Conservation (phyloP, 192 early-diverging fungal genomes). For the Coemansia aciculifera region DNA sequence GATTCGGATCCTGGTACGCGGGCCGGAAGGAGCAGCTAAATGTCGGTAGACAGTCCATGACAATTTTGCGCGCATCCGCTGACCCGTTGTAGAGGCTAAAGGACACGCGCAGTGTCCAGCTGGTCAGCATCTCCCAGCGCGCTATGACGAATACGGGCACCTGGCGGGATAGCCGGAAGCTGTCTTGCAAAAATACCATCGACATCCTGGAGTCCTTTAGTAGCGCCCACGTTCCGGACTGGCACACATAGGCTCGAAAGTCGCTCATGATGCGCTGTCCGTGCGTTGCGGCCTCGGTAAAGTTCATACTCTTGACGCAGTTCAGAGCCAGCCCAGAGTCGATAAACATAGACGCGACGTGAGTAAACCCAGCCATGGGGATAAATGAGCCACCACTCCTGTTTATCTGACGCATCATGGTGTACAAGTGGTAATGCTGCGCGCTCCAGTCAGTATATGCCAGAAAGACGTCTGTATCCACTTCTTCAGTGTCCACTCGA, state of each 20-base stretch:
- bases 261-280: conserved; percentile 41
- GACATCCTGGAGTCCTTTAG: conserved; percentile 33
- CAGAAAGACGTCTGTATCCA: conserved; percentile 39
- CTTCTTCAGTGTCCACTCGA: conserved; percentile 33
- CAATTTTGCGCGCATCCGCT: conserved; percentile 40
- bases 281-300: conserved; percentile 36
- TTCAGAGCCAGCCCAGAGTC: conserved; percentile 42
- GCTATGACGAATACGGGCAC: conserved; percentile 40
- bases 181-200: conserved; percentile 47
- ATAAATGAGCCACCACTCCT: conserved; percentile 16
- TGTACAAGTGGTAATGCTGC: conserved; percentile 42
- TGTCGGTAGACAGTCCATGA: conserved; percentile 43
- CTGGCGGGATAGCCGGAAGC: conserved; percentile 31
- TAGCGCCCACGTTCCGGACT: conserved; percentile 49
- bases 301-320: conserved; percentile 45
- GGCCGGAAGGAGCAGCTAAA: conserved; percentile 39
- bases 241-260: conserved; percentile 47
- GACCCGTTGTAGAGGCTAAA: conserved; percentile 52
- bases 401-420: conserved; percentile 26
- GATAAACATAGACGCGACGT: conserved; percentile 49
- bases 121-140: conserved; percentile 49
- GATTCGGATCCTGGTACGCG: conserved; percentile 21
- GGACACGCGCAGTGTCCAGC: conserved; percentile 47
- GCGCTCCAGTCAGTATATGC: conserved; percentile 30
- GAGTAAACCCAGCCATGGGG: conserved; percentile 33